Evolutionary conservation across 106 monocot genomes (phyloP).

Genomic region (Triglochin maritima): DNA sequence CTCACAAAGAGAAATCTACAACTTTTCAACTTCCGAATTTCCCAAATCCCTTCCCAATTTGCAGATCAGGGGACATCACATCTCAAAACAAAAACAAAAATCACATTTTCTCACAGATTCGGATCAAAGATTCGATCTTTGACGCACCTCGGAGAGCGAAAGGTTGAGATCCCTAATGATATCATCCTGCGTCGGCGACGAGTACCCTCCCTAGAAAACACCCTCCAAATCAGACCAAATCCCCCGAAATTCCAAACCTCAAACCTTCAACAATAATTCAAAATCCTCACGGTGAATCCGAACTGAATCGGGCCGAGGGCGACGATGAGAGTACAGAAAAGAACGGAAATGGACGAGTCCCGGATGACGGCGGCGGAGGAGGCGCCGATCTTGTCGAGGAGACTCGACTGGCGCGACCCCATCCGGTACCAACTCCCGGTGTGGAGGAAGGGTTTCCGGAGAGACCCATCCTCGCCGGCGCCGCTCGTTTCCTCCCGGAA

Average conservation of each 20-base stretch:
- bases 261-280: no score
- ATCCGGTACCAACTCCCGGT: constrained; percentile 95
- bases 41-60: no score
- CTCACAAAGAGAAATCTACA: no score
- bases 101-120: no score
- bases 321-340: constrained; percentile 87
- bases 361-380: constrained; percentile 67
- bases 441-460: constrained; percentile 73
- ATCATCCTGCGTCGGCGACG: constrained; percentile 72
- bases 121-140: no score
- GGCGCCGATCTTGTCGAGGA: constrained; percentile 49
- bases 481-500: constrained; percentile 51
- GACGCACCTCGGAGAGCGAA: constrained; percentile 60
- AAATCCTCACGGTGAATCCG: constrained; percentile 54
- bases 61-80: no score
- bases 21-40: no score
- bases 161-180: constrained; percentile 67
- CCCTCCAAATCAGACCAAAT: no score
- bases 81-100: no score
- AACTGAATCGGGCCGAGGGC: constrained; percentile 97
- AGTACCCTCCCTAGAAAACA: constrained; percentile 43
- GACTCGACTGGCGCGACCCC: constrained; percentile 73
- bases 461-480: constrained; percentile 13
- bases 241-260: no score
- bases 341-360: constrained; percentile 76